These are phyloP conservation scores for Stagonosporopsis tanaceti DNA, from an alignment of 2,329 filamentous ascomycete genomes.

Conservation along the genomic window DNA sequence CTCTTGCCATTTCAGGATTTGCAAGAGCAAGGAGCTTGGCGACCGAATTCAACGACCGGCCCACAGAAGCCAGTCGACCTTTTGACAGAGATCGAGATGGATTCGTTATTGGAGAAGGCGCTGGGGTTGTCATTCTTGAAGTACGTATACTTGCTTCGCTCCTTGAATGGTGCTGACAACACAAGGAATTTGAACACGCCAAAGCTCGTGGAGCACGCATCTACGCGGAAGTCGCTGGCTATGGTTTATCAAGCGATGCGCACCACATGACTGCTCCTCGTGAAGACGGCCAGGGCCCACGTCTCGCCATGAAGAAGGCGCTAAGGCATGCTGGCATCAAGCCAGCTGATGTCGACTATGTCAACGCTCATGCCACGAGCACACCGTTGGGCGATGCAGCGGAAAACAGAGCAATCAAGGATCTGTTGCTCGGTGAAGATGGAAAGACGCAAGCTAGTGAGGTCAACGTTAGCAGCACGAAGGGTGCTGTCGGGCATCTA, in stretches of 20 bases:
- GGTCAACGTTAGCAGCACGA: slow-evolving; percentile 90
- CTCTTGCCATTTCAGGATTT: slow-evolving; percentile 90
- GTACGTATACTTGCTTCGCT: slow-evolving; percentile 44
- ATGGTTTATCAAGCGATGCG: slow-evolving; percentile 90
- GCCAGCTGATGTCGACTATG: slow-evolving; percentile 80
- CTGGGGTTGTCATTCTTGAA: slow-evolving; percentile 86
- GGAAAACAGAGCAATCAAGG: slow-evolving; percentile 83
- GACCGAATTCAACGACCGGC: slow-evolving; percentile 78
- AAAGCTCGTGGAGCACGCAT: slow-evolving; percentile 78
- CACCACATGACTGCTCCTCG: slow-evolving; percentile 92
- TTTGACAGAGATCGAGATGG: slow-evolving; percentile 83
- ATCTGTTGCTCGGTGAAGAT: slow-evolving; percentile 76
- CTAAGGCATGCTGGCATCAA: slow-evolving; percentile 74
- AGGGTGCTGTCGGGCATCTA: slow-evolving; percentile 90
- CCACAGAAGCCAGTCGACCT: slow-evolving; percentile 77
- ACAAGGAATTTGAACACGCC: slow-evolving; percentile 82
- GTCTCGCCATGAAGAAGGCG: slow-evolving; percentile 84
- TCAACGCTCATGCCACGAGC: slow-evolving; percentile 95
- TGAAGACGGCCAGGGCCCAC: slow-evolving; percentile 81
- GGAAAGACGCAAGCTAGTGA: slow-evolving; percentile 68
- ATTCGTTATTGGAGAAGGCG: slow-evolving; percentile 93
- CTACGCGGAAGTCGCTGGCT: slow-evolving; percentile 88
- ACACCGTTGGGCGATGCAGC: slow-evolving; percentile 86
- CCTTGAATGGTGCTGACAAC: slow-evolving; percentile 8
- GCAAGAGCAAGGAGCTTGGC: slow-evolving; percentile 85